Percentiles rank a stretch among this genome's conserved stretches.
phyloP scores from a whole-genome alignment of 495 filamentous ascomycete species.

The Trichocladium uniseriatum region DNA sequence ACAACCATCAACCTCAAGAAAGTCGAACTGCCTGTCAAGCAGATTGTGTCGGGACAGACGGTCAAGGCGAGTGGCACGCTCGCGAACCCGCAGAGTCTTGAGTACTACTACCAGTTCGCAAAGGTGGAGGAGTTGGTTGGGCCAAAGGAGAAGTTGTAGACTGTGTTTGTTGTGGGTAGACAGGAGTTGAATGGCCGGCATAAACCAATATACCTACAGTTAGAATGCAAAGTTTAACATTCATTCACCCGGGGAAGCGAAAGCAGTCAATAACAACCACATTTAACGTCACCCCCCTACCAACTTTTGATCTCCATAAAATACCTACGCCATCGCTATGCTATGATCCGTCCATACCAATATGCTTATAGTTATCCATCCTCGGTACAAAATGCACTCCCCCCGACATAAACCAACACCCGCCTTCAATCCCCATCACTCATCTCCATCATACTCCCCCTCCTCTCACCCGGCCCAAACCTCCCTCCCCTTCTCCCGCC shows the following conservation, averaged over 20 bases:
- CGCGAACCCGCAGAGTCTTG: conserved; percentile 61
- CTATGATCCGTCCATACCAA: conserved; percentile 1
- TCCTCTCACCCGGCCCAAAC: not conserved
- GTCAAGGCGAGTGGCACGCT: conserved; percentile 71
- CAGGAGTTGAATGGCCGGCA: too few species aligned
- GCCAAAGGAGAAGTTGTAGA: conserved; percentile 23
- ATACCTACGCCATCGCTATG: conserved; percentile 16
- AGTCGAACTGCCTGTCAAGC: conserved; percentile 77
- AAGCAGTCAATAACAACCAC: too few species aligned
- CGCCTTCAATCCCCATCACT: conserved; percentile 19
- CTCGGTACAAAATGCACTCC: conserved; percentile 6
- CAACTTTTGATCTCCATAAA: conserved; percentile 3
- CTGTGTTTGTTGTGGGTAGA: not conserved
- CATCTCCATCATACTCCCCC: conserved; percentile 19
- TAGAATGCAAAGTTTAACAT: too few species aligned
- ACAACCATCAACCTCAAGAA: conserved; percentile 80
- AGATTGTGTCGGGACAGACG: conserved; percentile 65
- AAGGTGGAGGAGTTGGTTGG: conserved; percentile 57
- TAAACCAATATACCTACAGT: too few species aligned
- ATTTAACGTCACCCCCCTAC: too few species aligned
- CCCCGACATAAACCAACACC: too few species aligned
- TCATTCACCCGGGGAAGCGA: too few species aligned
- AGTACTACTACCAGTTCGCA: conserved; percentile 74
- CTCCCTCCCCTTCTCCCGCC: not conserved
- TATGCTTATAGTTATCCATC: conserved; percentile 2